These are phyloP conservation scores for Ogataea trehaloabstinens DNA, from an alignment of 805 yeast species.

Conservation along the genomic window DNA sequence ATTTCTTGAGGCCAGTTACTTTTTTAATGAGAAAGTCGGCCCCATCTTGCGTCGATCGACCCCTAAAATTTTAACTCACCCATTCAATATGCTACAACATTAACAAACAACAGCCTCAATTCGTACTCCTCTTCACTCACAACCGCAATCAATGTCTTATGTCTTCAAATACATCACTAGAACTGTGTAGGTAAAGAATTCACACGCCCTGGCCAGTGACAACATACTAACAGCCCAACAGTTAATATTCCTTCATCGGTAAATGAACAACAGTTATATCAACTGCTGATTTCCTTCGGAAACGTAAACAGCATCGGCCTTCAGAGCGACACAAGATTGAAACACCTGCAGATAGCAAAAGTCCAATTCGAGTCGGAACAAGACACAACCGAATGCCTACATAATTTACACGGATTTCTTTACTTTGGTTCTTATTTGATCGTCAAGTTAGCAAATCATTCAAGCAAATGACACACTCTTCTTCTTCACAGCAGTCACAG, in stretches of 20 bases:
- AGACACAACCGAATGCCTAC: constrained; percentile 21
- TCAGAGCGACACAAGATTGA: constrained; percentile 6
- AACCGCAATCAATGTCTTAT: no score
- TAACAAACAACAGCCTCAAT: no score
- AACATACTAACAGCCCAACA: constrained; percentile 4
- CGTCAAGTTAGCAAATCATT: constrained; percentile 3
- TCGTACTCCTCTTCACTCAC: no score
- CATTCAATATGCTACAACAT: no score
- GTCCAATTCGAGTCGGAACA: constrained; percentile 13
- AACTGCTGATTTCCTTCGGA: constrained; percentile 21
- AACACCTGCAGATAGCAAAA: constrained; percentile 7
- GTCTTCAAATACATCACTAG: no score
- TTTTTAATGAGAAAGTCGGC: no score
- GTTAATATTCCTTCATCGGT: constrained; percentile 14
- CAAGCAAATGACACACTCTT: constrained; percentile 50
- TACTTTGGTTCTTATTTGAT: constrained; percentile 13
- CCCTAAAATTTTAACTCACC: no score
- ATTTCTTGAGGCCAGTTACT: no score
- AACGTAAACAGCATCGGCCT: constrained; percentile 5
- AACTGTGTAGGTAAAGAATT: no score
- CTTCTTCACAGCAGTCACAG: constrained; percentile 28
- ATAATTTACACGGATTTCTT: constrained; percentile 23
- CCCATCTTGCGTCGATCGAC: no score
- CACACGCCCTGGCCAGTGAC: no score
- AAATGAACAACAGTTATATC: constrained; percentile 12